Evolutionary conservation across 306 rosid genomes (phyloP).

Genomic region (Pterocarpus macrocarpus): DNA sequence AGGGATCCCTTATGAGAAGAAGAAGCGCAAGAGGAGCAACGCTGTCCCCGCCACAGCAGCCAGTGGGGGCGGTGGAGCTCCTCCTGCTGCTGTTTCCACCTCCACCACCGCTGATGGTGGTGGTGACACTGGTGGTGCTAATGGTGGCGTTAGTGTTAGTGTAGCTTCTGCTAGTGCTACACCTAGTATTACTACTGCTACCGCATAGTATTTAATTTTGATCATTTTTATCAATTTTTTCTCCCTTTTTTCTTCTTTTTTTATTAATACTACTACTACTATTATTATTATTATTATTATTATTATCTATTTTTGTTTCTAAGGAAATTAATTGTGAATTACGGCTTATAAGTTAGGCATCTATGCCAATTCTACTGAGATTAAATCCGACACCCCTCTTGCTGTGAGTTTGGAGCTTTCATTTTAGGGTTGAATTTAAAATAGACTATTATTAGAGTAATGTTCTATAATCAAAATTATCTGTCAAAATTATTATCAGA

Average conservation of each 20-base stretch:
- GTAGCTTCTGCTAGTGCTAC: constrained; percentile 39
- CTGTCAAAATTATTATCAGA: no score
- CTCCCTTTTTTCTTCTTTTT: neutral
- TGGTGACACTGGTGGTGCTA: neutral
- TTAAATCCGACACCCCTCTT: constrained; percentile 35
- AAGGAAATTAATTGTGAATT: constrained; percentile 57
- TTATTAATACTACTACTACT: neutral
- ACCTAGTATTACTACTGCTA: constrained; percentile 44
- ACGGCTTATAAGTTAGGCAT: constrained; percentile 44
- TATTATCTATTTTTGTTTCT: constrained; percentile 35
- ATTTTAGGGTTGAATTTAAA: neutral
- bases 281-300: neutral
- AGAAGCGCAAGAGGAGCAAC: constrained; percentile 76
- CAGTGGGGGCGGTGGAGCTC: neutral
- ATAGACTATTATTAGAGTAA: neutral
- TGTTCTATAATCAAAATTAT: neutral
- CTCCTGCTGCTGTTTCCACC: neutral
- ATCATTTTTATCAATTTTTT: constrained; percentile 37
- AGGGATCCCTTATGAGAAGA: constrained; percentile 94
- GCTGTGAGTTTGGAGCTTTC: neutral
- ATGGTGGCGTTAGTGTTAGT: neutral
- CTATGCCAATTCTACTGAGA: constrained; percentile 50
- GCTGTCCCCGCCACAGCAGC: neutral
- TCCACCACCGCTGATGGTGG: neutral
- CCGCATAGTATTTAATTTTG: constrained; percentile 54